Base-by-base conservation (phyloP, 73 alveolate genomes). In the Tetrahymena borealis region DNA sequence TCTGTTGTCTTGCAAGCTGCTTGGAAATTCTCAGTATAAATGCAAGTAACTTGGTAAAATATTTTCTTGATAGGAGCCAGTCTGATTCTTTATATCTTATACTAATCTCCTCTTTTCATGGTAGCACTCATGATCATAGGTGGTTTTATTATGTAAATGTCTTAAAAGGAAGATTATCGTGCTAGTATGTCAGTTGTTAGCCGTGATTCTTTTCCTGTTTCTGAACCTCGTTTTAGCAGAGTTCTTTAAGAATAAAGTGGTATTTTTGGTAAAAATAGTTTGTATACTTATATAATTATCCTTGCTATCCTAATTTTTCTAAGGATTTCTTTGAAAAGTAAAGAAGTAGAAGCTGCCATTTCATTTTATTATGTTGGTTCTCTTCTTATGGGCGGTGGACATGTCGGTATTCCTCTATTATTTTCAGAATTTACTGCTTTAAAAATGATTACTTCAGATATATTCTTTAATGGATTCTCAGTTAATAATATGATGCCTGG, bases 191-290 rank as follows among this genome's bases (percentile, higher is more conserved):
- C 85, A 6, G 13, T 60, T 60, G 35, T 60, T 6, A 60, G 85
- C 10, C 85, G 85, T 60, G 85, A 60, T 35, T 60, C 85, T 3
- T 24, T 60, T 60, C 28, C n/a, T 24, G 28, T 60, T 2, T 11
- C 85, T 24, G 85, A 60, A 20, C 85, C 85, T 60, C 85, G 85
- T 60, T 60, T 60, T 60, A 60, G 85, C 85, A 60, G 85, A 60
- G 85, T 60, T 15, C 28, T 60, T 13, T 60, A 60, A 60, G 85
- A 60, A 20, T 18, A 60, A 60, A 35, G 85, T 24, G 85, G 85
- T 24, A 35, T 60, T 16, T 60, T 60, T 60, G 85, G 85, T 24
- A 60, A 60, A 60, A 60, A 60, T 60, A 60, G 85, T 60, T 60
- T 60, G 85, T 60, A 60, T 60, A 35, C 85, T 60, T 60, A 60